Conservation (phyloP, 805 yeast species). For the Suhomyces xylopsoci region DNA sequence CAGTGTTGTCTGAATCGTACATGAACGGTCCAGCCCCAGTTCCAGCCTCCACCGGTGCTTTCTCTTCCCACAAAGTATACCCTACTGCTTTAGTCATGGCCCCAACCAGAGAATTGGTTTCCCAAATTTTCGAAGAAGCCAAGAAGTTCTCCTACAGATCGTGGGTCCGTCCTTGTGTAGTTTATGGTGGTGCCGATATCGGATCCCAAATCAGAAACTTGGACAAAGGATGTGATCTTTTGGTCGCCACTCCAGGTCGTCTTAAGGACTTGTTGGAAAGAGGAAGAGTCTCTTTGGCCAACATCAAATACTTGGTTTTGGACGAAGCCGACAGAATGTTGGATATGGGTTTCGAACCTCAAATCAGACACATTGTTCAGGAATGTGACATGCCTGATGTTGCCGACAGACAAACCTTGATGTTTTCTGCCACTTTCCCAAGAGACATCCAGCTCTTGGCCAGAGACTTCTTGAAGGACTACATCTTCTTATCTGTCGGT, state of each 20-base stretch:
- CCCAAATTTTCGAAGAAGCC: constrained; percentile 95
- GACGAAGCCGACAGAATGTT: constrained; percentile 99
- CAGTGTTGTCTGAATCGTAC: constrained; percentile 90
- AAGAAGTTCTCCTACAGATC: constrained; percentile 95
- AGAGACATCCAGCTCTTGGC: constrained; percentile 96
- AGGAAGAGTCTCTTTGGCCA: constrained; percentile 84
- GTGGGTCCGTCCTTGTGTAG: constrained; percentile 96
- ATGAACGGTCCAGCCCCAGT: constrained; percentile 76
- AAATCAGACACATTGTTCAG: constrained; percentile 96
- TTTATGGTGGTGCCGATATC: constrained; percentile 98
- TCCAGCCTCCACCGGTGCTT: constrained; percentile 46
- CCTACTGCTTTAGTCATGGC: constrained; percentile 97
- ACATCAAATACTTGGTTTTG: constrained; percentile 88
- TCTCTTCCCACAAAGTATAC: constrained; percentile 72
- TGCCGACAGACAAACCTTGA: constrained; percentile 87
- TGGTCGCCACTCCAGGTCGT: constrained; percentile 99
- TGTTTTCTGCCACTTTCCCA: constrained; percentile 99
- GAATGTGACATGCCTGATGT: constrained; percentile 97
- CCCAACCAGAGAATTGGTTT: constrained; percentile 98
- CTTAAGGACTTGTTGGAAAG: constrained; percentile 92
- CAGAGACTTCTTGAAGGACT: constrained; percentile 92
- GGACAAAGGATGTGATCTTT: constrained; percentile 89
- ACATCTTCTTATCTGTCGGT: constrained; percentile 95
- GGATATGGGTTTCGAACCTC: constrained; percentile 99
- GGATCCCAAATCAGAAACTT: constrained; percentile 82